Conservation (phyloP, 2,329 filamentous ascomycete species). For the Aspergillus nomiae region DNA sequence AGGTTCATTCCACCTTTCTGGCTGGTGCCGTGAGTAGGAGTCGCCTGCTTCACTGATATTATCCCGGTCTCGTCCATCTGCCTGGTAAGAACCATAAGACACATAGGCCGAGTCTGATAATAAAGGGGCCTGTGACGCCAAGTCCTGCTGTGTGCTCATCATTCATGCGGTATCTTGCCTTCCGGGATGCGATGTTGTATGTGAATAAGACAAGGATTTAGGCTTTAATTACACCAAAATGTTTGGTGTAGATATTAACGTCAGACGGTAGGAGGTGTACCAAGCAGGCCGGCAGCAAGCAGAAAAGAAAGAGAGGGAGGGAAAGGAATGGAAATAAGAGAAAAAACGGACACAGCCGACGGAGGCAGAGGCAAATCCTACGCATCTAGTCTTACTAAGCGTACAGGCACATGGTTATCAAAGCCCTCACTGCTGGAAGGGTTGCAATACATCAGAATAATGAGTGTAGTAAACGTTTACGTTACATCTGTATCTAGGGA, state of each 20-base stretch:
- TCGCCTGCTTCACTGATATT: not conserved
- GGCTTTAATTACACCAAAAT: not conserved
- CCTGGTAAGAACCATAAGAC: not conserved
- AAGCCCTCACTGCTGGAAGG: no score
- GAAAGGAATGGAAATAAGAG: not conserved
- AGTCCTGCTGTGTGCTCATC: not conserved
- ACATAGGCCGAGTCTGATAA: not conserved
- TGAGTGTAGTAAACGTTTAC: no score
- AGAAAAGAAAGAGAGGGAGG: not conserved
- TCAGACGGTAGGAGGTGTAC: not conserved
- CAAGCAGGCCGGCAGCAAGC: not conserved
- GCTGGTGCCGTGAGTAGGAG: constrained; percentile 22
- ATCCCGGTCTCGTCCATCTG: not conserved
- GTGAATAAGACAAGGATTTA: not conserved
- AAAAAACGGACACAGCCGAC: not conserved
- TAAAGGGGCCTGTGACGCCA: not conserved
- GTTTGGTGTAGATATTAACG: not conserved
- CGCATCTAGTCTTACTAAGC: not conserved
- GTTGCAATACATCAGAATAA: no score
- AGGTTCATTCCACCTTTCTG: constrained; percentile 19
- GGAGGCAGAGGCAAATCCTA: not conserved
- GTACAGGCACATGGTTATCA: no score
- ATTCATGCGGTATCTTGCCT: not conserved
- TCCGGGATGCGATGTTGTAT: not conserved
- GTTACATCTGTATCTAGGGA: no score